These are phyloP conservation scores for Leptographium galeiforme DNA, from an alignment of 2,329 filamentous ascomycete genomes.

Conservation along the genomic window DNA sequence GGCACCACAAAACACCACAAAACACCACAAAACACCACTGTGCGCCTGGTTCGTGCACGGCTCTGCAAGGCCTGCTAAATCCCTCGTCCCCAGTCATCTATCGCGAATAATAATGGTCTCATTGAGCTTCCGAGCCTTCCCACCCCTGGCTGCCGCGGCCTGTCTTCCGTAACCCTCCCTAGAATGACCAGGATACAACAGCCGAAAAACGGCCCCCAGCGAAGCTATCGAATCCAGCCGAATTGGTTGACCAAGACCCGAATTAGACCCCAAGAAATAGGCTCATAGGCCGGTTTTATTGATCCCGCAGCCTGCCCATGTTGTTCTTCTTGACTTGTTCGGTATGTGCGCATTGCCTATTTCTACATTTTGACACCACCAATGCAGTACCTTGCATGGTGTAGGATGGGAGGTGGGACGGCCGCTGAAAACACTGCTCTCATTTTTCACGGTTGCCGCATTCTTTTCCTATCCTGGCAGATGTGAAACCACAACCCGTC, in stretches of 20 bases:
- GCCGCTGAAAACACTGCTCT: not conserved
- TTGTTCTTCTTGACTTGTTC: not conserved
- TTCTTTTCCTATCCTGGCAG: not conserved
- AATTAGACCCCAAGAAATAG: not conserved
- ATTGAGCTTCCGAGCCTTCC: not conserved
- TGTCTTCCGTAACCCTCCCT: not conserved
- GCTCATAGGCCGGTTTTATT: not conserved
- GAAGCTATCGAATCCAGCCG: no score
- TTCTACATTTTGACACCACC: conserved; percentile 2
- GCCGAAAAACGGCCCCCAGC: no score
- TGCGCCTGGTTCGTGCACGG: no score
- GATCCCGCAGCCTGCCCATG: no score
- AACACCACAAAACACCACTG: no score
- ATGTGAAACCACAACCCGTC: not conserved
- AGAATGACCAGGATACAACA: no score
- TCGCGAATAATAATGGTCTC: conserved; percentile 2
- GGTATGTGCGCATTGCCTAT: not conserved
- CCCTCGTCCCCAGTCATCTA: conserved; percentile 1
- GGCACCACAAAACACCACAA: no score
- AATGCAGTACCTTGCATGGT: conserved; percentile 3
- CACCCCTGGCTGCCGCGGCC: not conserved
- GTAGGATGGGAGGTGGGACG: conserved; percentile 1
- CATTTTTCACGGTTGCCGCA: not conserved
- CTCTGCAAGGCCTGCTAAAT: conserved; percentile 1
- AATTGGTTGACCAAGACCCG: no score